These are phyloP conservation scores for Pseudozyma thailandica DNA, from an alignment of 1,284 basidiomycete genomes.

Conservation along the genomic window DNA sequence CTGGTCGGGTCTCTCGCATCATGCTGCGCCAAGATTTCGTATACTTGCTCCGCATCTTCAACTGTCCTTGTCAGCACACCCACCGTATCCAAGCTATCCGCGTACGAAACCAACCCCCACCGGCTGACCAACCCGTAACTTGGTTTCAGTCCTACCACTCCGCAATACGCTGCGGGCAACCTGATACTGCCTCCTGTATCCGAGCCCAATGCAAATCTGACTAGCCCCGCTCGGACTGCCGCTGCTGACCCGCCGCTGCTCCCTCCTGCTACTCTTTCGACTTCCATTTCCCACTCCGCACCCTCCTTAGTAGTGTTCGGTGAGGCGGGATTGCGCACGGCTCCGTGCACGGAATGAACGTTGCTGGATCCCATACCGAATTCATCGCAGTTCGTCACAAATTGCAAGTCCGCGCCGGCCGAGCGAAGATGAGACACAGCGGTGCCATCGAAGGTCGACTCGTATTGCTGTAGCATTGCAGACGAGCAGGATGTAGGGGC, in stretches of 20 bases:
- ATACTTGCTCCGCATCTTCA: constrained; percentile 72
- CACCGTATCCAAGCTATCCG: constrained; percentile 93
- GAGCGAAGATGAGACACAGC: constrained; percentile 76
- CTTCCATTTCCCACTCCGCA: constrained; percentile 57
- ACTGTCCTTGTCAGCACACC: constrained; percentile 79
- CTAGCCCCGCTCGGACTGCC: constrained; percentile 52
- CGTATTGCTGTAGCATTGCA: constrained; percentile 71
- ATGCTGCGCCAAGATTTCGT: constrained; percentile 76
- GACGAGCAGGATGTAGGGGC: constrained; percentile 56
- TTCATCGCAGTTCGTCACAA: constrained; percentile 96
- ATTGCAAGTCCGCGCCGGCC: constrained; percentile 79
- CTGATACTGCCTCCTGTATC: constrained; percentile 96
- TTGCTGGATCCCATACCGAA: constrained; percentile 87
- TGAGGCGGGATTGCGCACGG: constrained; percentile 56
- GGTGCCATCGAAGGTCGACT: constrained; percentile 86
- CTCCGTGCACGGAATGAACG: constrained; percentile 55
- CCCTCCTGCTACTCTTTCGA: constrained; percentile 73
- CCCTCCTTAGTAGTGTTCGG: neutral
- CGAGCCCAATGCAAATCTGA: constrained; percentile 78
- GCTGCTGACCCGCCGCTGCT: constrained; percentile 67
- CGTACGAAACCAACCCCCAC: constrained; percentile 91
- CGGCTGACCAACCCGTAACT: constrained; percentile 91
- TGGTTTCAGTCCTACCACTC: constrained; percentile 90
- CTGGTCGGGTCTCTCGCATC: constrained; percentile 85
- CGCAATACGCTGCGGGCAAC: constrained; percentile 92